Evolutionary conservation across 2,329 filamentous ascomycete genomes (phyloP).

Genomic region (Fusarium falciforme): DNA sequence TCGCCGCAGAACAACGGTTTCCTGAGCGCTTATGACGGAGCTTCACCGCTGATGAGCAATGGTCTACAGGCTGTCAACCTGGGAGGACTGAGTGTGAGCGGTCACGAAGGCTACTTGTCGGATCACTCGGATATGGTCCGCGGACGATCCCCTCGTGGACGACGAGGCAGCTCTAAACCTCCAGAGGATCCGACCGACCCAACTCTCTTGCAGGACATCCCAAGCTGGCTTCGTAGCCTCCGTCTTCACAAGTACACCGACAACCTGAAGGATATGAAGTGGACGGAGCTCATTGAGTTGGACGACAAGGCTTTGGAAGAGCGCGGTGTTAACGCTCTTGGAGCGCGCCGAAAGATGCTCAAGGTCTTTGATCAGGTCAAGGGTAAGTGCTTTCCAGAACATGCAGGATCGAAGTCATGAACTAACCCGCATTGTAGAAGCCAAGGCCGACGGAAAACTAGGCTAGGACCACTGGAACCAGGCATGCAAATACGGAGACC

Average conservation of each 20-base stretch:
- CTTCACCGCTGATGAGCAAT: constrained; percentile 75
- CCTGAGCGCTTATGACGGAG: constrained; percentile 85
- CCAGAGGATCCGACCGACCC: constrained; percentile 97
- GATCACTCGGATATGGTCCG: constrained; percentile 93
- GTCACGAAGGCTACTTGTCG: constrained; percentile 88
- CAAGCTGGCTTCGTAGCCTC: constrained; percentile 93
- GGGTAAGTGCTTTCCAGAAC: constrained; percentile 58
- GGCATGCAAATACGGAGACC: constrained; percentile 23
- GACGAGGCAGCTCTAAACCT: constrained; percentile 94
- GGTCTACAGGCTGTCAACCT: constrained; percentile 79
- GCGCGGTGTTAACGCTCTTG: constrained; percentile 92
- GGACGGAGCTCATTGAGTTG: constrained; percentile 91
- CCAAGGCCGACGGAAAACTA: constrained; percentile 79
- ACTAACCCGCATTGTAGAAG: constrained; percentile 61
- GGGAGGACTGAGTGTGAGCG: constrained; percentile 75
- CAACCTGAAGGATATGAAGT: constrained; percentile 96
- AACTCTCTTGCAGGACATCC: constrained; percentile 90
- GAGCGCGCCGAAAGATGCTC: constrained; percentile 95
- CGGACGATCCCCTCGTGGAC: constrained; percentile 90
- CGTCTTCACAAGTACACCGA: constrained; percentile 99
- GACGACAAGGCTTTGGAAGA: constrained; percentile 94
- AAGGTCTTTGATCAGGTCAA: constrained; percentile 99
- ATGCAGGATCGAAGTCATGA: neutral
- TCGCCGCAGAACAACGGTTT: constrained; percentile 97
- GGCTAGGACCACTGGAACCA: constrained; percentile 48